Evolutionary conservation across 352 stramenopile genomes (phyloP).

Genomic region (Pythium apleroticum): DNA sequence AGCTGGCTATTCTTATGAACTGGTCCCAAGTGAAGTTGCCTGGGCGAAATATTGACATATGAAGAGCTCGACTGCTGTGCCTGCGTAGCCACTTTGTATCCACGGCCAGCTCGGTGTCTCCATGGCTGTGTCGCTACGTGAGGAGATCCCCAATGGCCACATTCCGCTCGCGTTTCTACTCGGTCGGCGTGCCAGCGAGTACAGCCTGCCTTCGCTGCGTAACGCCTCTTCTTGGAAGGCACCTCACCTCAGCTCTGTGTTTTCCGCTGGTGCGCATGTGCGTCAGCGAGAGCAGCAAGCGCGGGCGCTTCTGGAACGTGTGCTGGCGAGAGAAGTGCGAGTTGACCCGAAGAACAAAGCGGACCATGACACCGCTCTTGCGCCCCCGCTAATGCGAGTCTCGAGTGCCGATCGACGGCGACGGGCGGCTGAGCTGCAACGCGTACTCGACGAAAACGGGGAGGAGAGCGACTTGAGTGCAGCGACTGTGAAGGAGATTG

Average conservation of each 20-base stretch:
- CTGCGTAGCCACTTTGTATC: background rate
- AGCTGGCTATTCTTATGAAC: background rate
- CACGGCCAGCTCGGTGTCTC: background rate
- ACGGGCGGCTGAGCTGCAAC: conserved; percentile 13
- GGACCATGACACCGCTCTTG: conserved; percentile 8
- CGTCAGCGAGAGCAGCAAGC: conserved; percentile 43
- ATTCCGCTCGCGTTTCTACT: conserved; percentile 73
- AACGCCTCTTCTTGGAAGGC: background rate
- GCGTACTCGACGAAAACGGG: conserved; percentile 8
- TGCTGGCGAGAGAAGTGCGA: conserved; percentile 28
- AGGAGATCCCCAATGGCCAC: conserved; percentile 44
- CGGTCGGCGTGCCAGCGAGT: conserved; percentile 42
- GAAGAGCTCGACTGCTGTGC: no score
- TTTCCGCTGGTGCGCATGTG: background rate
- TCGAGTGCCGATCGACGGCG: conserved; percentile 14
- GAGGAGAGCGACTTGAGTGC: background rate
- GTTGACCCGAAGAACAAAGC: background rate
- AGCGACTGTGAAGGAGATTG: background rate
- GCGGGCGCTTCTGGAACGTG: conserved; percentile 32
- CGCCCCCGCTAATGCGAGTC: conserved; percentile 10
- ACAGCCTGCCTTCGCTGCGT: conserved; percentile 23
- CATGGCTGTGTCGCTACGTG: background rate
- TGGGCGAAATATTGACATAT: background rate
- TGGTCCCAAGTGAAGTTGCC: background rate
- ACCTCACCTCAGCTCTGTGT: background rate